phyloP scores from a whole-genome alignment of 306 rosid genomes.

The Medicago arabica region DNA sequence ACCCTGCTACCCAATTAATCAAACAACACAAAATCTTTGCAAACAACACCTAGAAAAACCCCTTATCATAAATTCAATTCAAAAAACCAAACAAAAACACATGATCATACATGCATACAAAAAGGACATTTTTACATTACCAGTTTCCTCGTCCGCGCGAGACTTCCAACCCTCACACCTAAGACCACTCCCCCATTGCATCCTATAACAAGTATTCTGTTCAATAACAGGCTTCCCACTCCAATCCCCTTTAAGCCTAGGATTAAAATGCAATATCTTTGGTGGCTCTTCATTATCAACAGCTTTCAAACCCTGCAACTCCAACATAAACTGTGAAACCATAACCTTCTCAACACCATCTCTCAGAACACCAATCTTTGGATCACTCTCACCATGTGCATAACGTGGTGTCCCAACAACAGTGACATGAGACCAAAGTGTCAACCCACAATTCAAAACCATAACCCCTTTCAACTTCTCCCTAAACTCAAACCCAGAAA shows the following conservation, averaged over 20 bases:
- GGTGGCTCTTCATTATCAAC: constrained; percentile 97
- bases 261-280: constrained; percentile 88
- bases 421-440: constrained; percentile 88
- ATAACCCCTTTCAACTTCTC: constrained; percentile 53
- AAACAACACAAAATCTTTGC: too few relatives aligned
- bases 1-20: too few relatives aligned
- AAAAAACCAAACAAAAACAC: neutral
- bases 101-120: constrained; percentile 19
- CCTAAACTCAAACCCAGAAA: constrained; percentile 63
- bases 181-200: constrained; percentile 91
- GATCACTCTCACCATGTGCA: constrained; percentile 80
- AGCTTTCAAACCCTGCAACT: constrained; percentile 87
- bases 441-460: constrained; percentile 85
- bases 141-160: constrained; percentile 82
- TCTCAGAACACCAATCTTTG: constrained; percentile 73
- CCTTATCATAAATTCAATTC: constrained; percentile 17
- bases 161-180: constrained; percentile 95
- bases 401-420: constrained; percentile 91
- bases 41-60: neutral
- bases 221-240: constrained; percentile 88
- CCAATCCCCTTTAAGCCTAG: constrained; percentile 96
- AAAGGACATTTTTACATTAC: constrained; percentile 42
- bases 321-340: constrained; percentile 98
- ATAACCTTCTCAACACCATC: constrained; percentile 72
- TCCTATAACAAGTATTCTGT: constrained; percentile 89